A percentile compares a stretch with the other conserved stretches of the same genome.
These are phyloP conservation scores for Penicillium crustosum DNA, from an alignment of 2,329 filamentous ascomycete genomes.

Conservation along the genomic window DNA sequence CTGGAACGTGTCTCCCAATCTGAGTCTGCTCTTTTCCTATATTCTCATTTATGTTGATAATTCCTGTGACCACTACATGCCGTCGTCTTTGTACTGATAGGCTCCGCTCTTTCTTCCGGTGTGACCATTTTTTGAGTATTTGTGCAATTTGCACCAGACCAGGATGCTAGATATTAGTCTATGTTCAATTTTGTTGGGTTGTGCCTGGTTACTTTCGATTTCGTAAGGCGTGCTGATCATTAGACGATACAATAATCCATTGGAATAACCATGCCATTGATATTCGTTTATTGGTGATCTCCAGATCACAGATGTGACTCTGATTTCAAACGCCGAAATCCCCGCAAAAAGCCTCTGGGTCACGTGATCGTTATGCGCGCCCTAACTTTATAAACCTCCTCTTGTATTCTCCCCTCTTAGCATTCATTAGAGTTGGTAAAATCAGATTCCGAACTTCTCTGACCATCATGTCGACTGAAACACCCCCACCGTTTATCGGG, in stretches of 20 bases:
- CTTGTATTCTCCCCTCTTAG: neutral
- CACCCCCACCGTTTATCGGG: conserved; percentile 16
- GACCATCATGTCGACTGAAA: conserved; percentile 11
- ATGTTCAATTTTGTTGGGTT: conserved; percentile 7
- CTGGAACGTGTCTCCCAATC: conserved; percentile 1
- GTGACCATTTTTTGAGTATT: conserved; percentile 15
- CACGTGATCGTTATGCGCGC: neutral
- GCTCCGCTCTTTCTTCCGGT: conserved; percentile 16
- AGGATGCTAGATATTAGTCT: conserved; percentile 14
- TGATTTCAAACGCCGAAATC: neutral
- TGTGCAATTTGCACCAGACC: conserved; percentile 17
- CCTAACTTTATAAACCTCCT: neutral
- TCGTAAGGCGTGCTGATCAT: neutral
- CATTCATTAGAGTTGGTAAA: neutral
- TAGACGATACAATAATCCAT: neutral
- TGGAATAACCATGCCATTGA: neutral
- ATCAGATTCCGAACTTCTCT: neutral
- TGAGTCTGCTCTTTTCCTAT: conserved; percentile 9
- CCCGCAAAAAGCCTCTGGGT: neutral
- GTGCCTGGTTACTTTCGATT: neutral
- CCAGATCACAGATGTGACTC: neutral
- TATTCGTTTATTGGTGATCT: neutral
- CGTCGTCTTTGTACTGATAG: conserved; percentile 10
- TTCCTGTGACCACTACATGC: conserved; percentile 11
- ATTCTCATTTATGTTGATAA: conserved; percentile 22